These are phyloP conservation scores for Teunomyces pallodes DNA, from an alignment of 805 yeast genomes.

Conservation along the genomic window DNA sequence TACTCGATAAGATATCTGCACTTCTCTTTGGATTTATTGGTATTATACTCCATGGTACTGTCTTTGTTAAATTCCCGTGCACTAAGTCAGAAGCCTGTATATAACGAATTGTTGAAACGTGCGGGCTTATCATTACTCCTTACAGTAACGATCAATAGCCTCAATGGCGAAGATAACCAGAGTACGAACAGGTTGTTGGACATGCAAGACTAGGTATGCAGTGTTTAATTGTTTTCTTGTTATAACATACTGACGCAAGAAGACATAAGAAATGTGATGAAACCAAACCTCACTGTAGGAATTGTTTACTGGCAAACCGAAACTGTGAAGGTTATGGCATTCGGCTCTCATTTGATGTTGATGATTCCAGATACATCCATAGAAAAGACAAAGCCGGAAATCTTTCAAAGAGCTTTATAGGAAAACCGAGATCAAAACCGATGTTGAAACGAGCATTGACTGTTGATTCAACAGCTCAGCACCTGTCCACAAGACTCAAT, in stretches of 20 bases:
- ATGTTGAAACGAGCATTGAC: not conserved
- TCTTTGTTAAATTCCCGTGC: too few relatives aligned
- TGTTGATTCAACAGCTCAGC: not conserved
- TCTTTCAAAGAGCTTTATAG: conserved; percentile 44
- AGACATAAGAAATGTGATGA: conserved; percentile 60
- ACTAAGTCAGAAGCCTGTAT: too few relatives aligned
- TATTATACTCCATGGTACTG: too few relatives aligned
- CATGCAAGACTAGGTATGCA: conserved; percentile 49
- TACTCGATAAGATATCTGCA: too few relatives aligned
- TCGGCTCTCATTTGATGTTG: conserved; percentile 49
- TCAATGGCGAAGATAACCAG: conserved; percentile 42
- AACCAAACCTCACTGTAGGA: conserved; percentile 48
- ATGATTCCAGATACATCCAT: conserved; percentile 37
- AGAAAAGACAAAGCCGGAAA: conserved; percentile 19
- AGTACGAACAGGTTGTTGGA: conserved; percentile 59
- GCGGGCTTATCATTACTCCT: too few relatives aligned
- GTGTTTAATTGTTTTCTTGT: not conserved
- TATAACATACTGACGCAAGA: conserved; percentile 8
- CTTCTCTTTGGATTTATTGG: too few relatives aligned
- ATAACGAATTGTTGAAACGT: too few relatives aligned
- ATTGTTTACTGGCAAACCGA: conserved; percentile 44
- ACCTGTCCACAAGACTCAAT: not conserved
- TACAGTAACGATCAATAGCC: too few relatives aligned
- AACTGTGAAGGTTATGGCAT: conserved; percentile 51
- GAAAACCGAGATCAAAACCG: conserved; percentile 32